Percentiles rank a stretch among this genome's conserved stretches.
phyloP scores from a whole-genome alignment of 1,284 basidiomycete species.

The Cryptococcus jaspeensis region DNA sequence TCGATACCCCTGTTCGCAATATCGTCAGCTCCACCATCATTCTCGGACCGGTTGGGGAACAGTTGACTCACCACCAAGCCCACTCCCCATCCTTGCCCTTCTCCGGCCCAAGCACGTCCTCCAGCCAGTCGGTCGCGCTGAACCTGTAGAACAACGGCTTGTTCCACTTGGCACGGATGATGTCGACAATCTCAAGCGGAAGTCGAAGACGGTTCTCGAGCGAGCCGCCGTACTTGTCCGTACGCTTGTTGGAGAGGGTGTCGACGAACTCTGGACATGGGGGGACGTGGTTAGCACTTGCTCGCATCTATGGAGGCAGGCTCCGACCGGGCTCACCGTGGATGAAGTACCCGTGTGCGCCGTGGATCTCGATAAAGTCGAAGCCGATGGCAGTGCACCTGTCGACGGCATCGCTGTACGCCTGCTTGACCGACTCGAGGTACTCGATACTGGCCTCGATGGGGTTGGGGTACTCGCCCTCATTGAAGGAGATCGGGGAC shows the following conservation, averaged over 20 bases:
- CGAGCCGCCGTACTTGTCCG: constrained; percentile 69
- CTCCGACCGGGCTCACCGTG: constrained; percentile 22
- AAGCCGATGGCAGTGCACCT: constrained; percentile 62
- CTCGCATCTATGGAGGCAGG: neutral
- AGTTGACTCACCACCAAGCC: constrained; percentile 42
- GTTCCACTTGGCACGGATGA: constrained; percentile 61
- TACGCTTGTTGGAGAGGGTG: constrained; percentile 68
- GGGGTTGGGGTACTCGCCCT: constrained; percentile 56
- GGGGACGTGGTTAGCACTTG: neutral
- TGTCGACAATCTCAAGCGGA: constrained; percentile 60
- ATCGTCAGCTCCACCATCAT: neutral
- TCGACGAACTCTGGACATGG: constrained; percentile 58
- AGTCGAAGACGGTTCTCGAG: constrained; percentile 71
- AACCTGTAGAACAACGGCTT: constrained; percentile 73
- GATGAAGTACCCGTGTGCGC: constrained; percentile 56
- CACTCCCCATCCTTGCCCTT: constrained; percentile 54
- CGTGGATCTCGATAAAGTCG: constrained; percentile 80
- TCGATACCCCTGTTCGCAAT: constrained; percentile 69
- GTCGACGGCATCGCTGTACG: constrained; percentile 64
- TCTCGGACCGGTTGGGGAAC: neutral
- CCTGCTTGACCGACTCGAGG: constrained; percentile 63
- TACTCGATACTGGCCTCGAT: constrained; percentile 61
- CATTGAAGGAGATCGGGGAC: constrained; percentile 59
- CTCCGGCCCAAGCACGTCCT: constrained; percentile 52
- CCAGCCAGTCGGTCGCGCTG: constrained; percentile 75